Base-by-base conservation (phyloP, 1,284 basidiomycete genomes). In the Apiotrichum sp. region DNA sequence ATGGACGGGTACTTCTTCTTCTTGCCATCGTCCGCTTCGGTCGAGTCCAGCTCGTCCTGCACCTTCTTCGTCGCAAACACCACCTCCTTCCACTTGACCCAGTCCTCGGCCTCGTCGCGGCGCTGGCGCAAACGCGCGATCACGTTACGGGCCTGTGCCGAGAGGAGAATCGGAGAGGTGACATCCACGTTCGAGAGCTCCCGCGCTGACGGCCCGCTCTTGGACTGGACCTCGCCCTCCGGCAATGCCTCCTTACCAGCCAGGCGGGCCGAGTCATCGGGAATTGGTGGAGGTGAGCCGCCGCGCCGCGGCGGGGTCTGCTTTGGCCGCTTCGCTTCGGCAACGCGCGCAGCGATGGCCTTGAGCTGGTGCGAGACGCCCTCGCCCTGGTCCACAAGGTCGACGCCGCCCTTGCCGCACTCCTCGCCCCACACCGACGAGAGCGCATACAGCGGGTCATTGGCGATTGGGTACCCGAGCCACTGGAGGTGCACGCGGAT, bases 401-500 rank as follows among this genome's bases (percentile, higher is more conserved):
- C 88, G 54, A 93, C 83, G 0, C 92, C 92, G n/a, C 87, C 87
- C 71, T 83, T 85, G 3, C 89, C 92, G 1, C 88, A 74, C 5
- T 80, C 80, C 16, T 80, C 72, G 32, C 91, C 91, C 93, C 93
- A 97, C 39, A 95, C 90, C 33, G 80, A 81, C 22, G 79, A 72
- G 57, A 87, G 85, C 11, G 86, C 86, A 72, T 95, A 95, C 0
- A 93, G 81, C 2, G 89, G 87, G 68, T 95, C 92, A 68, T 96
- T 95, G 31, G 90, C 88, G 62, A 99, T 93, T 0, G 96, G 88
- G 69, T 90, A 80, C 1, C 96, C 96, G 48, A 99, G 83, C 70
- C 83, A 98, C 77, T 98, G 96, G 1, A 98, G 82, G 71, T 99
- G 96, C 1, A 98, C 95, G 46, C 95, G 84, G 56, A 96, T 87